phyloP scores from a whole-genome alignment of 352 stramenopile genomes.

The Pythium utonaiense region DNA sequence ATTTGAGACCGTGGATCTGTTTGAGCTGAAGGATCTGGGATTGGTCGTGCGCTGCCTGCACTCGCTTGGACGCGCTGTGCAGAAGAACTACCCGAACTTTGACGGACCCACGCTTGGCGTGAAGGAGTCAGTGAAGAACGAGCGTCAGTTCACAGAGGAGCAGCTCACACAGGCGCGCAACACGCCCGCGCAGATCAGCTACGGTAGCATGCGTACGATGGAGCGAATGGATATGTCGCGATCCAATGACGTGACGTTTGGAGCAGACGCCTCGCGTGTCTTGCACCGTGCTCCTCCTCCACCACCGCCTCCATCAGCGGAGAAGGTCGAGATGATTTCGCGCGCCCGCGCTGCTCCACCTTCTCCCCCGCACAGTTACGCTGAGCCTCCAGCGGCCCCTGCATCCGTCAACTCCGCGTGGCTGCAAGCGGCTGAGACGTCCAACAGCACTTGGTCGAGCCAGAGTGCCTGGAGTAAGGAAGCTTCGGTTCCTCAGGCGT shows the following conservation, averaged over 20 bases:
- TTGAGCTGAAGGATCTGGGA: slow-evolving; percentile 85
- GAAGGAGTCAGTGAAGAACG: slow-evolving; percentile 79
- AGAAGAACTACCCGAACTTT: slow-evolving; percentile 73
- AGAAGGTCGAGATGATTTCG: slow-evolving; percentile 69
- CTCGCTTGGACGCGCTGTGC: slow-evolving; percentile 63
- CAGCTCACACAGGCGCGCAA: slow-evolving; percentile 62
- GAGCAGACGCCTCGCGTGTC: slow-evolving; percentile 52
- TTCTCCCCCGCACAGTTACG: background rate
- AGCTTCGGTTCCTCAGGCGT: background rate
- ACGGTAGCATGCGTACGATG: slow-evolving; percentile 76
- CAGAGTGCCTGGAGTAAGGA: slow-evolving; percentile 13
- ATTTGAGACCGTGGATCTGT: slow-evolving; percentile 90
- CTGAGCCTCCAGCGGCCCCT: background rate
- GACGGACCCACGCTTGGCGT: slow-evolving; percentile 72
- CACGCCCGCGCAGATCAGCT: slow-evolving; percentile 56
- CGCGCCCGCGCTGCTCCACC: slow-evolving; percentile 39
- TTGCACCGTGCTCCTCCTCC: slow-evolving; percentile 54
- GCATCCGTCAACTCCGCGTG: slow-evolving; percentile 20
- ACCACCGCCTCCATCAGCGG: slow-evolving; percentile 62
- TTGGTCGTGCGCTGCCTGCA: slow-evolving; percentile 81
- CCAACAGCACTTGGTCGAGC: slow-evolving; percentile 6
- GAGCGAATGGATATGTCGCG: slow-evolving; percentile 44
- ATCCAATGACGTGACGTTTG: slow-evolving; percentile 73
- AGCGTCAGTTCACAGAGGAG: slow-evolving; percentile 62
- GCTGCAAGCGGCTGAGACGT: slow-evolving; percentile 23